Percentiles rank a stretch among this genome's conserved stretches.
Evolutionary conservation across 1,139 yeast species (phyloP).

Genomic region (Blastobotrys aristatus): DNA sequence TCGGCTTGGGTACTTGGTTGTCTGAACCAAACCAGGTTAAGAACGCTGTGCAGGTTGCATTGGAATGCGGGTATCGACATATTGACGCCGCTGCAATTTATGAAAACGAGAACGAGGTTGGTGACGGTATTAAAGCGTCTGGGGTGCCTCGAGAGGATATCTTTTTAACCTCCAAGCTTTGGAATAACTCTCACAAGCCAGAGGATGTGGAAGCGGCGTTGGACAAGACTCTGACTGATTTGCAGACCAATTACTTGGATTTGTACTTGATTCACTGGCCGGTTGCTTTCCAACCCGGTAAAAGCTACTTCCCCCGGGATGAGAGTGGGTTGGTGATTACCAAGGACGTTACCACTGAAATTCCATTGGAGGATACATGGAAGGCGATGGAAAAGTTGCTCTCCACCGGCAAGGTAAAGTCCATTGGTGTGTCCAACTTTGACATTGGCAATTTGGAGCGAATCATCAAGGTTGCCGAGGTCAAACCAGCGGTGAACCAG

Average conservation of each 20-base stretch:
- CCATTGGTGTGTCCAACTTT: constrained; percentile 82
- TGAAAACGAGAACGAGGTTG: constrained; percentile 54
- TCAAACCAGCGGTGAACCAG: constrained; percentile 75
- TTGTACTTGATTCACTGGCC: constrained; percentile 44
- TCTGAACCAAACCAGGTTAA: constrained; percentile 36
- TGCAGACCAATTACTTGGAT: constrained; percentile 60
- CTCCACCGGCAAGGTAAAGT: constrained; percentile 55
- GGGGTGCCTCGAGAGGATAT: constrained; percentile 55
- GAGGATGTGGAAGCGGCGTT: constrained; percentile 51
- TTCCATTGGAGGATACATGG: constrained; percentile 59
- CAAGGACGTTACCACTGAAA: constrained; percentile 22
- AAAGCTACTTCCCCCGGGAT: constrained; percentile 36
- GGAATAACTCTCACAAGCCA: constrained; percentile 57
- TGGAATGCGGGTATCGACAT: constrained; percentile 50
- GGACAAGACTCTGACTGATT: constrained; percentile 50
- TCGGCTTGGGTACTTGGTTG: constrained; percentile 65
- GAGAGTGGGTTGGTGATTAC: constrained; percentile 30
- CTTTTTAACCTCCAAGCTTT: constrained; percentile 70
- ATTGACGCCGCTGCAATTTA: constrained; percentile 59
- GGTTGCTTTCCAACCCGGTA: constrained; percentile 36
- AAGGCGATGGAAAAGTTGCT: constrained; percentile 43
- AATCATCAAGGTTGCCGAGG: constrained; percentile 60
- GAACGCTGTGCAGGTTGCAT: constrained; percentile 36
- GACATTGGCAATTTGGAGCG: constrained; percentile 66
- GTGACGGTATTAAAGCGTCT: constrained; percentile 36